Evolutionary conservation across 495 filamentous ascomycete species (phyloP).

Genomic region (Hypoxylon lienhwacheense): DNA sequence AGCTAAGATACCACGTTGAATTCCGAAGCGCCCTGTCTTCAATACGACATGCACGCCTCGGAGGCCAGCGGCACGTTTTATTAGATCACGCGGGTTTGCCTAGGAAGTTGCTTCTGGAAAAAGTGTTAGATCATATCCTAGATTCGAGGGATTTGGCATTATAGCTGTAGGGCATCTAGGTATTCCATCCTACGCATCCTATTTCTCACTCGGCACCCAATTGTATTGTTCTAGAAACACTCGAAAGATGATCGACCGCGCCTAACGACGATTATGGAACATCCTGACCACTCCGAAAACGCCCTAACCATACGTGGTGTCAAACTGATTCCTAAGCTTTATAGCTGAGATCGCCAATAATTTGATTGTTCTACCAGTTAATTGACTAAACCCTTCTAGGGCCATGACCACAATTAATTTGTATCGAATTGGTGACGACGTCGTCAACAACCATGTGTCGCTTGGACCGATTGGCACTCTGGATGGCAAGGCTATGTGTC

Average conservation of each 20-base stretch:
- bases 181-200: conserved; percentile 20
- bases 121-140: conserved; percentile 11
- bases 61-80: not conserved
- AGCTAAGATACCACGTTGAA: conserved; percentile 14
- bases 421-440: not conserved
- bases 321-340: conserved; percentile 14
- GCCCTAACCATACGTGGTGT: too few relatives aligned
- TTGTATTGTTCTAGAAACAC: conserved; percentile 25
- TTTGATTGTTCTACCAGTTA: not conserved
- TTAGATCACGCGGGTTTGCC: not conserved
- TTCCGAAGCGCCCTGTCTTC: not conserved
- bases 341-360: conserved; percentile 15
- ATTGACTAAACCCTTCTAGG: conserved; percentile 1
- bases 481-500: conserved; percentile 3
- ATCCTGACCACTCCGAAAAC: conserved; percentile 21
- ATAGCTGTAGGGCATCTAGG: conserved; percentile 8
- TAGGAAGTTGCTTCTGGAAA: too few relatives aligned
- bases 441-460: not conserved
- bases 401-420: not conserved
- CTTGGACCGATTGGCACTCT: not conserved
- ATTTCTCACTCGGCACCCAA: conserved; percentile 12
- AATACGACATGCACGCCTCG: conserved; percentile 7
- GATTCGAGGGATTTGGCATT: conserved; percentile 1
- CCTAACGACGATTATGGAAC: conserved; percentile 9
- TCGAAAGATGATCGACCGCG: conserved; percentile 12